Evolutionary conservation across 768 basidiomycete species (phyloP).

Genomic region (Boletus edulis): DNA sequence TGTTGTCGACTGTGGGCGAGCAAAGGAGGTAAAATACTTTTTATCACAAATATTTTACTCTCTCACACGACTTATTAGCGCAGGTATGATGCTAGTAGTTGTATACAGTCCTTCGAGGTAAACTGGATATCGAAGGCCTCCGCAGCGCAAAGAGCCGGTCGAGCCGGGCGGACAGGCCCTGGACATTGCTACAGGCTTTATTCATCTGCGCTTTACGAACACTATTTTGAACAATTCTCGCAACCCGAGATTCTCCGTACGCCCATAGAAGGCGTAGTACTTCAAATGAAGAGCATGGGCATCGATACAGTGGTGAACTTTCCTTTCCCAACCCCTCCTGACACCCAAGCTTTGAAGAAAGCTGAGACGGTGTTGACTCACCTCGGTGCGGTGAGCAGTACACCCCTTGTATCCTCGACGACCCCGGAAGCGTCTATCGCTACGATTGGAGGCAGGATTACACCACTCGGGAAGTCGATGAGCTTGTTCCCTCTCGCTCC

Average conservation of each 20-base stretch:
- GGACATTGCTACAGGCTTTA: slow-evolving; percentile 98
- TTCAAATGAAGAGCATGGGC: slow-evolving; percentile 99
- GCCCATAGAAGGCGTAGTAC: slow-evolving; percentile 94
- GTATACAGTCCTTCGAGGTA: slow-evolving; percentile 90
- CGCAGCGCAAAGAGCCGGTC: slow-evolving; percentile 89
- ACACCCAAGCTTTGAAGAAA: slow-evolving; percentile 66
- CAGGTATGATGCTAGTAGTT: slow-evolving; percentile 73
- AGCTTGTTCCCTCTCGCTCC: slow-evolving; percentile 92
- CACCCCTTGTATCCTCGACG: slow-evolving; percentile 22
- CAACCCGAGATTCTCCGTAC: slow-evolving; percentile 92
- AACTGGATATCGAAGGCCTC: slow-evolving; percentile 96
- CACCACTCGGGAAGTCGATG: slow-evolving; percentile 90
- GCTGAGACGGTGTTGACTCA: slow-evolving; percentile 80
- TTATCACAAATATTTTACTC: not conserved
- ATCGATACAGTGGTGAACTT: slow-evolving; percentile 96
- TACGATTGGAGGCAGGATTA: slow-evolving; percentile 63
- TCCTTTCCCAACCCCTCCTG: slow-evolving; percentile 96
- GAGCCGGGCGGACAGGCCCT: slow-evolving; percentile 96
- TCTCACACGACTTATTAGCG: slow-evolving; percentile 46
- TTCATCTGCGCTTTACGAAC: slow-evolving; percentile 92
- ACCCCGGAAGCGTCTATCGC: slow-evolving; percentile 12
- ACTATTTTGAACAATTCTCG: slow-evolving; percentile 85
- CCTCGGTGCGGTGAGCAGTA: slow-evolving; percentile 72
- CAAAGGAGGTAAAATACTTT: slow-evolving; percentile 70
- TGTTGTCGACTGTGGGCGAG: slow-evolving; percentile 94